Percentiles rank a stretch among this genome's conserved stretches.
Evolutionary conservation across 2,329 filamentous ascomycete genomes (phyloP).

Genomic region (Thelonectria blattea): DNA sequence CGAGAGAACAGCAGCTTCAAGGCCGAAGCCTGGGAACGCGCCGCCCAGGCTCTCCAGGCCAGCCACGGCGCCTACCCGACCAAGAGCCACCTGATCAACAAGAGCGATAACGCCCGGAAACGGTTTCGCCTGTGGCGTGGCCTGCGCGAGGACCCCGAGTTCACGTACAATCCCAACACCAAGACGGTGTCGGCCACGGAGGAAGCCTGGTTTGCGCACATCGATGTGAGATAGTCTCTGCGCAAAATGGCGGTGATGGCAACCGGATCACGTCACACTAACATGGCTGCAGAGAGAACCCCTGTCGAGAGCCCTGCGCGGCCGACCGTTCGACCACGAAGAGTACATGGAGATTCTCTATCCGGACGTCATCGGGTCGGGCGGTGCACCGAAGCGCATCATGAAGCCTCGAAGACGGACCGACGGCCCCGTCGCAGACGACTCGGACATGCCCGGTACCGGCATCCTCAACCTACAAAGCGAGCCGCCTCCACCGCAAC

Average conservation of each 20-base stretch:
- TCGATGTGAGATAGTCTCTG: slow-evolving; percentile 54
- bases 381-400: slow-evolving; percentile 64
- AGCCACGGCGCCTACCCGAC: slow-evolving; percentile 63
- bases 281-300: slow-evolving; percentile 57
- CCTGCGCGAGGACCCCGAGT: slow-evolving; percentile 62
- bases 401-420: slow-evolving; percentile 60
- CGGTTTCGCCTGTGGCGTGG: slow-evolving; percentile 67
- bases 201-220: slow-evolving; percentile 62
- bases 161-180: slow-evolving; percentile 58
- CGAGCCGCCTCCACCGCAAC: slow-evolving; percentile 38
- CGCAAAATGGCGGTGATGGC: neutral
- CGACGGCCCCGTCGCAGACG: slow-evolving; percentile 53
- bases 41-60: slow-evolving; percentile 59
- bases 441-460: slow-evolving; percentile 56
- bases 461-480: slow-evolving; percentile 53
- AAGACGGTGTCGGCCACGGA: slow-evolving; percentile 62
- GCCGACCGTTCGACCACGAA: slow-evolving; percentile 65
- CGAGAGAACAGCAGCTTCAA: slow-evolving; percentile 67
- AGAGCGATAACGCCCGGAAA: slow-evolving; percentile 68
- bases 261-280: slow-evolving; percentile 24
- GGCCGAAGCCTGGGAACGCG: slow-evolving; percentile 65
- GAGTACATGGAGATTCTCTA: slow-evolving; percentile 67
- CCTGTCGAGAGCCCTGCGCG: slow-evolving; percentile 61
- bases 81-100: slow-evolving; percentile 68
- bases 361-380: slow-evolving; percentile 64